Percentiles rank a stretch among this genome's conserved stretches.
Conservation (phyloP, 257 asterid species). For the Paulownia fortunei region DNA sequence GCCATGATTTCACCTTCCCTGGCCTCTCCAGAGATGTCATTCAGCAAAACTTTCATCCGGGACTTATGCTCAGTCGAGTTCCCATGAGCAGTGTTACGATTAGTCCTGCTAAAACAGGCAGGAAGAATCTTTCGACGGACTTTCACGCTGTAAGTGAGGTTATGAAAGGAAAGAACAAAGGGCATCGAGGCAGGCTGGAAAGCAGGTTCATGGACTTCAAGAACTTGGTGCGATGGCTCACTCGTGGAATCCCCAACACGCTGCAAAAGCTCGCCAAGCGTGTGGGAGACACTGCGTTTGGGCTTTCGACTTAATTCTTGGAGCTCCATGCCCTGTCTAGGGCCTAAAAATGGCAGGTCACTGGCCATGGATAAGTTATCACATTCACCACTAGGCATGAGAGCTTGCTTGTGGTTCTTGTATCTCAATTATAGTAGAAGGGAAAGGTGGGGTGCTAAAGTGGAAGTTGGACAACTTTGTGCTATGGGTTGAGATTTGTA, state of each 20-base stretch:
- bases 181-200: conserved; percentile 39
- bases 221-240: conserved; percentile 34
- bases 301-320: conserved; percentile 55
- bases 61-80: neutral
- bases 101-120: neutral
- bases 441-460: neutral
- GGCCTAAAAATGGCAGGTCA: conserved; percentile 74
- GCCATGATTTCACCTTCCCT: conserved; percentile 67
- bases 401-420: conserved; percentile 10
- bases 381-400: conserved; percentile 29
- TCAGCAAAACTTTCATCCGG: conserved; percentile 42
- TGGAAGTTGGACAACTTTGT: neutral
- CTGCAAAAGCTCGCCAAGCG: conserved; percentile 73
- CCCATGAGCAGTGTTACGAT: neutral
- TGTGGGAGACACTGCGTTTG: conserved; percentile 47
- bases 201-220: conserved; percentile 30
- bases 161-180: conserved; percentile 55
- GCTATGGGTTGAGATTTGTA: neutral
- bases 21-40: conserved; percentile 60
- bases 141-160: conserved; percentile 56
- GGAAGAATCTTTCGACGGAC: conserved; percentile 36
- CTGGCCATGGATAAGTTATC: conserved; percentile 56
- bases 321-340: conserved; percentile 67
- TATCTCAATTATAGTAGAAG: neutral
- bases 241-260: conserved; percentile 51